A percentile compares a stretch with the other conserved stretches of the same genome.
Conservation (phyloP, 441 rosid genomes). For the Daphne laureola region DNA sequence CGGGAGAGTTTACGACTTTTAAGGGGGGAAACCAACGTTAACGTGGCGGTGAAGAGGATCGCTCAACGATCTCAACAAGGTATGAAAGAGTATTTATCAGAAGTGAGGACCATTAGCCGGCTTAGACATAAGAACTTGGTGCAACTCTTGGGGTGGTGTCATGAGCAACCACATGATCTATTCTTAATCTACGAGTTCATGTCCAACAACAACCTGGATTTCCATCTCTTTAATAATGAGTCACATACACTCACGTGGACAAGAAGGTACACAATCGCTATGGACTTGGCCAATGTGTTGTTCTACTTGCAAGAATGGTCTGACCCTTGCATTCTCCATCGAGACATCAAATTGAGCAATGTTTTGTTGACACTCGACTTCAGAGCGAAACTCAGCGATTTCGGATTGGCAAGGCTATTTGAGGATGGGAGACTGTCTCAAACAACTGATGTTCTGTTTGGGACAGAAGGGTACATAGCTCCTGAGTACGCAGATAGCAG, state of each 20-base stretch:
- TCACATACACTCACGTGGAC: constrained; percentile 19
- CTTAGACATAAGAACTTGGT: constrained; percentile 30
- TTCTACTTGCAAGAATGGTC: constrained; percentile 26
- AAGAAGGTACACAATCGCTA: constrained; percentile 21
- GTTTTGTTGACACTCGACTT: constrained; percentile 25
- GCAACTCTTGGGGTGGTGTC: constrained; percentile 39
- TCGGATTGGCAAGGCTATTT: constrained; percentile 26
- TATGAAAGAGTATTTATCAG: constrained; percentile 24
- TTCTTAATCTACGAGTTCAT: constrained; percentile 25
- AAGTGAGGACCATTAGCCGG: constrained; percentile 32
- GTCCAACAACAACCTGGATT: constrained; percentile 31
- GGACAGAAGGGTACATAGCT: constrained; percentile 18
- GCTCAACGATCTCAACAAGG: constrained; percentile 25
- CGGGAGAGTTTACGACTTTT: constrained; percentile 27
- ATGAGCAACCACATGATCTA: constrained; percentile 18
- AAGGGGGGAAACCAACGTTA: constrained; percentile 5
- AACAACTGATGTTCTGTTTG: constrained; percentile 19
- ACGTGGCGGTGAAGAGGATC: constrained; percentile 28
- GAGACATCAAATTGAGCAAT: constrained; percentile 33
- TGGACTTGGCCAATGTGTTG: constrained; percentile 23
- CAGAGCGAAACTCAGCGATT: constrained; percentile 34
- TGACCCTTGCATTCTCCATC: constrained; percentile 20
- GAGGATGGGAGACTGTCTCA: constrained; percentile 19
- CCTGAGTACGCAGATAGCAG: constrained; percentile 3
- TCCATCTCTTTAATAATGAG: constrained; percentile 28